A percentile compares a stretch with the other conserved stretches of the same genome.
Evolutionary conservation across 1,284 basidiomycete genomes (phyloP).

Genomic region (Ganoderma boninense): DNA sequence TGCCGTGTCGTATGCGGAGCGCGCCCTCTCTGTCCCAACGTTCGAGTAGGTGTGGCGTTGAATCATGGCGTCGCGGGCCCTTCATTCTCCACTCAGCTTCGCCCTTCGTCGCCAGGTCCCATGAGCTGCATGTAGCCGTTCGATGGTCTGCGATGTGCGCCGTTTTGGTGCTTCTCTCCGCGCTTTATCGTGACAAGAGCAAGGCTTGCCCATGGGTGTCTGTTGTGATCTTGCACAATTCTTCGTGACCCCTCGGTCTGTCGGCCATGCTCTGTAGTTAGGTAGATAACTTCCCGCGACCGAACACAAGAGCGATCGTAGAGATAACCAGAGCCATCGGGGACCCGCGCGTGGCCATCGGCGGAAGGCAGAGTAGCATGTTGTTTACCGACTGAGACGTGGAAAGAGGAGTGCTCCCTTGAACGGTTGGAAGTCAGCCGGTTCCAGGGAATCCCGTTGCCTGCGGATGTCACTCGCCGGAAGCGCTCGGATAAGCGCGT

Average conservation of each 20-base stretch:
- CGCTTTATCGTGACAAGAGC: constrained; percentile 53
- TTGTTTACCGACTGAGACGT: constrained; percentile 28
- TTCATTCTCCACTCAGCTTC: constrained; percentile 52
- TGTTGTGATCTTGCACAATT: constrained; percentile 59
- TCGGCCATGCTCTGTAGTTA: constrained; percentile 54
- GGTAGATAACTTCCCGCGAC: constrained; percentile 58
- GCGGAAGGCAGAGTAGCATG: constrained; percentile 28
- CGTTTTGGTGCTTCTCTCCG: constrained; percentile 47
- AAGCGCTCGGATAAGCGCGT: constrained; percentile 27
- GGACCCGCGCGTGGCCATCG: constrained; percentile 26
- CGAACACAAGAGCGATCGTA: constrained; percentile 58
- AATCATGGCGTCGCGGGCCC: constrained; percentile 55
- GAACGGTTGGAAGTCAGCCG: constrained; percentile 18
- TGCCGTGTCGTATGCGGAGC: constrained; percentile 62
- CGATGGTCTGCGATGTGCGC: constrained; percentile 57
- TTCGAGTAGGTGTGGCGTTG: constrained; percentile 56
- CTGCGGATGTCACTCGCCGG: constrained; percentile 24
- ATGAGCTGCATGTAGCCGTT: constrained; percentile 59
- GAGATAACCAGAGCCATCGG: constrained; percentile 50
- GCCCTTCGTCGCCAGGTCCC: constrained; percentile 59
- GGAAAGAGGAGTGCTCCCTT: constrained; percentile 26
- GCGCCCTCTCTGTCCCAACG: constrained; percentile 58
- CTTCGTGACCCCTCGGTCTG: constrained; percentile 55
- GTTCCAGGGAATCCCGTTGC: constrained; percentile 26
- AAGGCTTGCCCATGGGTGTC: constrained; percentile 55